Conservation (phyloP, 306 rosid species). For the Lathyrus oleraceus region DNA sequence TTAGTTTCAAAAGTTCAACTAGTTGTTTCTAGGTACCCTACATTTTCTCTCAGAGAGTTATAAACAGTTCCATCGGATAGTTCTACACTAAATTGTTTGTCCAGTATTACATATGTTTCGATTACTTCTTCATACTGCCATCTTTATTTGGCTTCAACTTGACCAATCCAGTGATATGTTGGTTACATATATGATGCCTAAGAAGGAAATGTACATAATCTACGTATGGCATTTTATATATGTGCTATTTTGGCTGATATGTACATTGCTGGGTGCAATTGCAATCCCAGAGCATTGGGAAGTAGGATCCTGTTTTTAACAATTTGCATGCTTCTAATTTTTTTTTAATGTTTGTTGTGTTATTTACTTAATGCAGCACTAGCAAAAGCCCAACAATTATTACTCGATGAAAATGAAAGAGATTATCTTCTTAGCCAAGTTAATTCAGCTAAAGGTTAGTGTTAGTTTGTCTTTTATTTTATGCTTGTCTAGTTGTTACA, state of each 20-base stretch:
- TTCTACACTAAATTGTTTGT: conserved; percentile 9
- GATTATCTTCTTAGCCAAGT: conserved; percentile 88
- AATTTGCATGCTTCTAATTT: conserved; percentile 18
- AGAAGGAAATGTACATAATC: conserved; percentile 12
- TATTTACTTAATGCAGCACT: conserved; percentile 66
- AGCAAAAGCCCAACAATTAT: conserved; percentile 92
- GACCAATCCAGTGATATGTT: conserved; percentile 4
- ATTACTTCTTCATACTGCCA: neutral
- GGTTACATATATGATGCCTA: neutral
- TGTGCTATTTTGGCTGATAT: conserved; percentile 15
- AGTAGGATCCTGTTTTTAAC: conserved; percentile 19
- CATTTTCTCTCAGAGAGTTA: neutral
- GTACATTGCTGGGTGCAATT: conserved; percentile 3
- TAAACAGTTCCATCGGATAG: neutral
- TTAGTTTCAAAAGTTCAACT: conserved; percentile 19
- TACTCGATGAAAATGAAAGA: conserved; percentile 92
- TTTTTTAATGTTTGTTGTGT: conserved; percentile 21
- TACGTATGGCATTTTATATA: neutral
- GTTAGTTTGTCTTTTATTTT: neutral
- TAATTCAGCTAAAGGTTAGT: conserved; percentile 90
- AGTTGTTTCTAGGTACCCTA: neutral
- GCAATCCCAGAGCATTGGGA: conserved; percentile 2
- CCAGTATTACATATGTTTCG: neutral
- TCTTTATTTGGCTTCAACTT: conserved; percentile 19
- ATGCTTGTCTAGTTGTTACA: conserved; percentile 9